Evolutionary conservation across 108 stramenopile species (phyloP).

Genomic region (Skeletonema menzelii): DNA sequence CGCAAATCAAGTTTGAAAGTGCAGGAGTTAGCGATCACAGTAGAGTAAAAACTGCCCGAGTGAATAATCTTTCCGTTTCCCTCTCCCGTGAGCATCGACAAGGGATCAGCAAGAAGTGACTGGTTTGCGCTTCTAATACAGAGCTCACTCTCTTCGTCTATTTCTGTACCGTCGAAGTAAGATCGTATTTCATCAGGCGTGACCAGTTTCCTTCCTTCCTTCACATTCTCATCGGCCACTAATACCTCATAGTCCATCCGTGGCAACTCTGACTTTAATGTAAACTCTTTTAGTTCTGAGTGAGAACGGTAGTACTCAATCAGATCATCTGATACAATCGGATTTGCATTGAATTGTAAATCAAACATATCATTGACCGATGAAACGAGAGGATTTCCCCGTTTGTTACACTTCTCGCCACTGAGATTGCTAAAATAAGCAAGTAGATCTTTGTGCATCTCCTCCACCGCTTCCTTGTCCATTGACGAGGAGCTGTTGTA

Average conservation of each 20-base stretch:
- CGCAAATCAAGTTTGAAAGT: conserved; percentile 44
- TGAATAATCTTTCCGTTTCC: conserved; percentile 63
- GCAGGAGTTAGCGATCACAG: conserved; percentile 40
- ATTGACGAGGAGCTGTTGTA: conserved; percentile 12
- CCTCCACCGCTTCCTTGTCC: conserved; percentile 33
- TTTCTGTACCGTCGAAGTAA: conserved; percentile 32
- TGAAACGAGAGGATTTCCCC: conserved; percentile 31
- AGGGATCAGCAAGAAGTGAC: conserved; percentile 76
- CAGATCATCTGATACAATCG: conserved; percentile 67
- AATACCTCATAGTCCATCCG: conserved; percentile 84
- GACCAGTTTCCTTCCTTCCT: conserved; percentile 34
- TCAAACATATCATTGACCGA: conserved; percentile 67
- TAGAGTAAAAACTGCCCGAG: conserved; percentile 47
- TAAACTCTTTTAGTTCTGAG: conserved; percentile 73
- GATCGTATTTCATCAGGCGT: conserved; percentile 43
- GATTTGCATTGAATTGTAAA: conserved; percentile 73
- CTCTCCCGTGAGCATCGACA: conserved; percentile 70
- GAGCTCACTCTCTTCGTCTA: conserved; percentile 39
- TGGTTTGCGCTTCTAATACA: conserved; percentile 74
- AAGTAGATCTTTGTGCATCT: conserved; percentile 37
- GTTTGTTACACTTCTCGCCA: conserved; percentile 9
- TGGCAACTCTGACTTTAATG: conserved; percentile 69
- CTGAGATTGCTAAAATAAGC: conserved; percentile 13
- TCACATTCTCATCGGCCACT: conserved; percentile 37
- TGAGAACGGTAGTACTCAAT: conserved; percentile 70